Conservation (phyloP, 2,329 filamentous ascomycete species). For the Aulographum hederae region DNA sequence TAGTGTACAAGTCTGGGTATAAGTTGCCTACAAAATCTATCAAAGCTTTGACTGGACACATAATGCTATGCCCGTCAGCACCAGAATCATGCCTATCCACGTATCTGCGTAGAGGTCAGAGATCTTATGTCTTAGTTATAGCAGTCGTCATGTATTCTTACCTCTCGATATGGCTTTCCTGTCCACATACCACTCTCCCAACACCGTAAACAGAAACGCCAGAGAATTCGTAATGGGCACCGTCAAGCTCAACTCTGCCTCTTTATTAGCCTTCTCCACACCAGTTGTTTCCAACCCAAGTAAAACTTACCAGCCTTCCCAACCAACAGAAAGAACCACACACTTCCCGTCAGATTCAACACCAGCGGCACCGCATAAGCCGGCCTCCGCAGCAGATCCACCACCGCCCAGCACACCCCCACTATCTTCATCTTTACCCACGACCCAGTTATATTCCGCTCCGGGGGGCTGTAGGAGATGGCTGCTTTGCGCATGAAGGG, state of each 20-base stretch:
- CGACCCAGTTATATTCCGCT: slow-evolving; percentile 7
- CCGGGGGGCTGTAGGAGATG: slow-evolving; percentile 19
- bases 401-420: slow-evolving; percentile 52
- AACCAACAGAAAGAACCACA: slow-evolving; percentile 94
- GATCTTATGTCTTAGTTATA: too few relatives aligned
- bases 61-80: slow-evolving; percentile 61
- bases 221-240: slow-evolving; percentile 90
- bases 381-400: slow-evolving; percentile 64
- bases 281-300: background rate
- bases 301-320: slow-evolving; percentile 62
- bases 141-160: too few relatives aligned
- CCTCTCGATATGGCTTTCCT: slow-evolving; percentile 73
- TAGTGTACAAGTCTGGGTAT: background rate
- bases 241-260: slow-evolving; percentile 68
- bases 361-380: slow-evolving; percentile 71
- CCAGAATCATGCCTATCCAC: slow-evolving; percentile 63
- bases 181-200: slow-evolving; percentile 91
- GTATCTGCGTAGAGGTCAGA: slow-evolving; percentile 39
- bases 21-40: background rate
- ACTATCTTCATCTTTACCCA: slow-evolving; percentile 45
- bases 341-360: slow-evolving; percentile 76
- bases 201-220: slow-evolving; percentile 87
- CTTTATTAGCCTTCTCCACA: background rate
- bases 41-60: slow-evolving; percentile 47
- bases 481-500: slow-evolving; percentile 78